These are phyloP conservation scores for Cucurbita ficifolia DNA, from an alignment of 306 rosid species.

Conservation along the genomic window DNA sequence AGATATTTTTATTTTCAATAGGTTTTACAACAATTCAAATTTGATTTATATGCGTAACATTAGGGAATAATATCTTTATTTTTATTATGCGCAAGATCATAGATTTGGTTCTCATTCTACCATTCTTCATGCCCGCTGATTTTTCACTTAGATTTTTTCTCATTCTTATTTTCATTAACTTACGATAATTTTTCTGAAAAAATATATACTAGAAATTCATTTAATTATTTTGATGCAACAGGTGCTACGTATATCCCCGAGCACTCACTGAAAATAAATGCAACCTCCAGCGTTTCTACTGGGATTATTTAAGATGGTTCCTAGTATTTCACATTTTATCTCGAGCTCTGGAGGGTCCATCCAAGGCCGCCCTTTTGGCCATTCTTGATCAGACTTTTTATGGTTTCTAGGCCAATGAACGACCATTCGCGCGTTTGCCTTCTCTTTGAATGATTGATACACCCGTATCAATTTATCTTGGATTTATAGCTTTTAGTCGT, in stretches of 20 bases:
- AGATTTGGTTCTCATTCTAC: not conserved
- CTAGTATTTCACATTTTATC: not conserved
- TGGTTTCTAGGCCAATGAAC: conserved; percentile 12
- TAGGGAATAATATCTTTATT: not conserved
- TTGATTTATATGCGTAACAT: not conserved
- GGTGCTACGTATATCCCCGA: conserved; percentile 73
- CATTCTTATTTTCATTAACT: not conserved
- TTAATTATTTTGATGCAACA: conserved; percentile 23
- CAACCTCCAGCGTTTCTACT: conserved; percentile 61
- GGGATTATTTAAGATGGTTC: conserved; percentile 25
- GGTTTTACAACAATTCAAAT: not conserved
- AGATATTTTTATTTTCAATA: not conserved
- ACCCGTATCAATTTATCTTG: conserved; percentile 18
- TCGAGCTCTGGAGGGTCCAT: not conserved
- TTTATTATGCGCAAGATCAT: not conserved
- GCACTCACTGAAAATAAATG: conserved; percentile 51
- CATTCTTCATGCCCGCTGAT: not conserved
- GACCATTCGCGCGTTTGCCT: conserved; percentile 13
- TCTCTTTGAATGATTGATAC: conserved; percentile 10
- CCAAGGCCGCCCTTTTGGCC: not conserved
- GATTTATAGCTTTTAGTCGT: conserved; percentile 1
- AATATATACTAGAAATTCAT: conserved; percentile 3
- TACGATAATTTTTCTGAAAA: not conserved
- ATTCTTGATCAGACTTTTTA: not conserved
- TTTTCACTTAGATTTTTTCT: not conserved